phyloP scores from a whole-genome alignment of 2,329 filamentous ascomycete species.

The Paraconiothyrium sp. region DNA sequence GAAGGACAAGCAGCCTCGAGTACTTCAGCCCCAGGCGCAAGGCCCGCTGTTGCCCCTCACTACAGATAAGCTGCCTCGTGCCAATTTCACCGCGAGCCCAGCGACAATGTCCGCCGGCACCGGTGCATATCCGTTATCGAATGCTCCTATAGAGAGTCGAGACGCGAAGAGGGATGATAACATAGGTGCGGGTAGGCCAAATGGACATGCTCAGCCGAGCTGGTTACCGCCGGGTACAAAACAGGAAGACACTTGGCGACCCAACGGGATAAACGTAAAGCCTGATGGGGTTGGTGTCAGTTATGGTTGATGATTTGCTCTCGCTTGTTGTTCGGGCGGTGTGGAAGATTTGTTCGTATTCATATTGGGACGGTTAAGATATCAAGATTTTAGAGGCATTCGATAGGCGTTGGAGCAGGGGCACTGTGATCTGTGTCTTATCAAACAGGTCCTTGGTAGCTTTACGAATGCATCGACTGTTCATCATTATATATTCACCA shows the following conservation, averaged over 20 bases:
- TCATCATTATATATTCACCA: not conserved
- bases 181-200: conserved; percentile 52
- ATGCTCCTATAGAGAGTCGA: conserved; percentile 36
- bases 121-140: conserved; percentile 38
- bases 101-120: conserved; percentile 49
- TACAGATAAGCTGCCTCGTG: conserved; percentile 40
- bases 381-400: conserved; percentile 11
- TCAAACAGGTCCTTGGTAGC: not conserved
- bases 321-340: conserved; percentile 5
- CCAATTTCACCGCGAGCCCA: conserved; percentile 52
- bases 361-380: conserved; percentile 9
- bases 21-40: conserved; percentile 69
- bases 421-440: not conserved
- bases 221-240: conserved; percentile 84
- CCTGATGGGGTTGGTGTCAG: conserved; percentile 38
- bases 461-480: not conserved
- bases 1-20: conserved; percentile 79
- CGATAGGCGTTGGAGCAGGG: conserved; percentile 17
- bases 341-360: conserved; percentile 12
- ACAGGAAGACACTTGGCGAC: conserved; percentile 83
- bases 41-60: conserved; percentile 74
- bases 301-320: conserved; percentile 24
- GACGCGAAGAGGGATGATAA: conserved; percentile 69
- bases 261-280: conserved; percentile 35
- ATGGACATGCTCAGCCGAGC: conserved; percentile 51